Evolutionary conservation across 495 filamentous ascomycete species (phyloP).

Genomic region (Cercophora newfieldiana): DNA sequence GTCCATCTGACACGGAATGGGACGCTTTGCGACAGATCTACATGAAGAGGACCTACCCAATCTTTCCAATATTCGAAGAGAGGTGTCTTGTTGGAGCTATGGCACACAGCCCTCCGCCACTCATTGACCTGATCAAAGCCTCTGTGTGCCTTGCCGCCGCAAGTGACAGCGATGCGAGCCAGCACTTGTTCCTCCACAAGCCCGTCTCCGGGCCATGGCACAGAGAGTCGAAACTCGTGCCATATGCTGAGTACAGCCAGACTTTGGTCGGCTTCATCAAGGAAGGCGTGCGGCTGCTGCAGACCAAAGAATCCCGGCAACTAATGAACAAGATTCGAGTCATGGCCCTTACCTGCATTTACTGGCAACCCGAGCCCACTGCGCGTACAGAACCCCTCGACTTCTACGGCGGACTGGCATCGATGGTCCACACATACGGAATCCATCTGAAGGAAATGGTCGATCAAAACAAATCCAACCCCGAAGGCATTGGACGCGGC

Average conservation of each 20-base stretch:
- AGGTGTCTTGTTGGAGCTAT: slow-evolving; percentile 18
- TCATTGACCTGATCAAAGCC: slow-evolving; percentile 35
- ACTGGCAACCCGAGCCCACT: slow-evolving; percentile 29
- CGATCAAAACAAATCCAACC: not conserved
- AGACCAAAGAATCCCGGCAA: slow-evolving; percentile 16
- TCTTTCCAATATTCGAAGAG: slow-evolving; percentile 50
- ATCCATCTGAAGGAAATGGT: slow-evolving; percentile 49
- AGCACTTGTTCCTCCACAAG: slow-evolving; percentile 31
- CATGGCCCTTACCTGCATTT: slow-evolving; percentile 30
- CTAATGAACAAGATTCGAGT: slow-evolving; percentile 23
- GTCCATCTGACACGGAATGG: slow-evolving; percentile 41
- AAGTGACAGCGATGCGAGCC: slow-evolving; percentile 39
- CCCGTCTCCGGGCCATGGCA: slow-evolving; percentile 31
- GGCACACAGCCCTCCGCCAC: not conserved
- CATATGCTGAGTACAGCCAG: slow-evolving; percentile 41
- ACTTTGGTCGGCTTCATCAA: slow-evolving; percentile 34
- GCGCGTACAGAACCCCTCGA: slow-evolving; percentile 21
- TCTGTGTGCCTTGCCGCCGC: slow-evolving; percentile 53
- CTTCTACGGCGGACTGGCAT: slow-evolving; percentile 34
- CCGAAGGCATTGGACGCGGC: not conserved
- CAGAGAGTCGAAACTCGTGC: slow-evolving; percentile 22
- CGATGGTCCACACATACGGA: slow-evolving; percentile 66
- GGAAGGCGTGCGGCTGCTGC: slow-evolving; percentile 23
- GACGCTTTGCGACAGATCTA: slow-evolving; percentile 41
- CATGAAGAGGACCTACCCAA: slow-evolving; percentile 47